These are phyloP conservation scores for Russula abietina DNA, from an alignment of 768 basidiomycete genomes.

Conservation along the genomic window DNA sequence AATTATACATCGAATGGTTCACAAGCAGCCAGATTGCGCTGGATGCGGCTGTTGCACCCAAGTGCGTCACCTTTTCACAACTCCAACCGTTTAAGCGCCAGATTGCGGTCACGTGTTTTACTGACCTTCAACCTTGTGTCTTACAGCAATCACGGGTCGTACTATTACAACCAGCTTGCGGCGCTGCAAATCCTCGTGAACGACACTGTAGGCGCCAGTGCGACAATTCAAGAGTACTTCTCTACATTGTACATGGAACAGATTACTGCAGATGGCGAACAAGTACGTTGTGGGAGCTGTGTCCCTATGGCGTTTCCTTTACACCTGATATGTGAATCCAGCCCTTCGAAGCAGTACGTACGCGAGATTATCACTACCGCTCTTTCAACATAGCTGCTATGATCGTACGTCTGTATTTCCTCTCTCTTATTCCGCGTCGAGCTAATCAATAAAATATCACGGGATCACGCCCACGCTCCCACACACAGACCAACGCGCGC, in stretches of 20 bases:
- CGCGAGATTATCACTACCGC: constrained; percentile 33
- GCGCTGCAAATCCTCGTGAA: constrained; percentile 31
- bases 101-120: background rate
- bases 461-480: background rate
- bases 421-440: background rate
- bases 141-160: constrained; percentile 33
- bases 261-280: constrained; percentile 31
- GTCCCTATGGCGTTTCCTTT: background rate
- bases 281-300: constrained; percentile 7
- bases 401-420: constrained; percentile 24
- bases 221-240: constrained; percentile 29
- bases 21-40: constrained; percentile 25
- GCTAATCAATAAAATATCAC: background rate
- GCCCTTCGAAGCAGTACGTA: constrained; percentile 32
- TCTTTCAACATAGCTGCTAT: constrained; percentile 34
- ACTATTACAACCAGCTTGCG: constrained; percentile 31
- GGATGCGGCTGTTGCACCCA: constrained; percentile 24
- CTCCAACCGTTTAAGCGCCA: background rate
- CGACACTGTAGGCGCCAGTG: constrained; percentile 28
- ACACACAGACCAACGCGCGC: constrained; percentile 28
- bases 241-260: constrained; percentile 28
- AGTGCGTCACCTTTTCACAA: constrained; percentile 26
- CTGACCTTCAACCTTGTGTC: background rate
- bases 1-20: constrained; percentile 31
- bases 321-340: constrained; percentile 8